Evolutionary conservation across 1,139 yeast genomes (phyloP).

Genomic region (Magnusiomyces fungicola): DNA sequence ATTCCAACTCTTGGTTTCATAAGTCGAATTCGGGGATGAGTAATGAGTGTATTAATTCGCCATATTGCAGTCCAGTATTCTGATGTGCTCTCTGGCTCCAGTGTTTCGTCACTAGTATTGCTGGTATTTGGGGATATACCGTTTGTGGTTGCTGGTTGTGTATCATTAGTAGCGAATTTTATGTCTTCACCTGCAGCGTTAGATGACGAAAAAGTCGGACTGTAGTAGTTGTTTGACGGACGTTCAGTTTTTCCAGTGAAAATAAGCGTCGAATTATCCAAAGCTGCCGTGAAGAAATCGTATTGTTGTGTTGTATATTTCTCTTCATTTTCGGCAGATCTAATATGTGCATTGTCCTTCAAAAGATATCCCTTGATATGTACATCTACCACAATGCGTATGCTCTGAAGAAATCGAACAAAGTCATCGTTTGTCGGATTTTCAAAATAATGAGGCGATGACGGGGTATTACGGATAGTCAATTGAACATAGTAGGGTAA

Average conservation of each 20-base stretch:
- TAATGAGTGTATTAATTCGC: conserved; percentile 22
- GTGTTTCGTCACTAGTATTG: background rate
- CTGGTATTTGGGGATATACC: background rate
- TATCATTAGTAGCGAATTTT: too few relatives aligned
- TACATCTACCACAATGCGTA: background rate
- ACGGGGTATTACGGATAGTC: background rate
- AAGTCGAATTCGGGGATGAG: conserved; percentile 26
- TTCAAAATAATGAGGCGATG: background rate
- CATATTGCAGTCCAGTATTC: conserved; percentile 21
- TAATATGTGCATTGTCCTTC: too few relatives aligned
- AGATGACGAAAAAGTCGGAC: too few relatives aligned
- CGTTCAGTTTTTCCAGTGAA: background rate
- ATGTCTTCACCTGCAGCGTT: too few relatives aligned
- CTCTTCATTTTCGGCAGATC: conserved; percentile 1
- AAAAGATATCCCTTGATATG: background rate
- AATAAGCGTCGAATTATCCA: conserved; percentile 3
- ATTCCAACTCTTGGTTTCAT: conserved; percentile 18
- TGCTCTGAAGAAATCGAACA: background rate
- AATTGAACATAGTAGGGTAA: conserved; percentile 13
- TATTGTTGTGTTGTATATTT: conserved; percentile 9
- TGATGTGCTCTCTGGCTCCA: background rate
- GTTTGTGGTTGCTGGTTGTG: too few relatives aligned
- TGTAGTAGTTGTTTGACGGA: too few relatives aligned
- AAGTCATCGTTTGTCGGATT: background rate
- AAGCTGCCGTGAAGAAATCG: conserved; percentile 13